phyloP scores from a whole-genome alignment of 2,329 filamentous ascomycete species.

The Didymosphaeria variabile region DNA sequence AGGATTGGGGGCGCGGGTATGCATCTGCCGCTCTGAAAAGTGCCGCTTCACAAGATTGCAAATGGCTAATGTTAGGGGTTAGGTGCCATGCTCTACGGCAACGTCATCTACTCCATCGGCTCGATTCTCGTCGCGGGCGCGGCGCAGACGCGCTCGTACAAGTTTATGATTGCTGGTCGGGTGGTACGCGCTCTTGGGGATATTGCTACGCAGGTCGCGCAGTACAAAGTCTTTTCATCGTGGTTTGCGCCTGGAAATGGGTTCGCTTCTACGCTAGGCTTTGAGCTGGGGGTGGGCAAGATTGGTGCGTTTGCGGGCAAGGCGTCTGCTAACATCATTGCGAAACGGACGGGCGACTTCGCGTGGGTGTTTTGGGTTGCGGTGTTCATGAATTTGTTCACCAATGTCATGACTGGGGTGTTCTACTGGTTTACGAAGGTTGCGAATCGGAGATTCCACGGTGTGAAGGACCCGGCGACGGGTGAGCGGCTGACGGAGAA shows the following conservation, averaged over 20 bases:
- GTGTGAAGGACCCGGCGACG: slow-evolving; percentile 63
- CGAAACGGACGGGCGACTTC: slow-evolving; percentile 66
- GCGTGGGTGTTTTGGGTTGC: slow-evolving; percentile 70
- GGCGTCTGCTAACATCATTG: slow-evolving; percentile 67
- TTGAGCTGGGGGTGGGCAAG: slow-evolving; percentile 69
- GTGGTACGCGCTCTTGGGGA: slow-evolving; percentile 68
- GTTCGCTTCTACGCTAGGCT: slow-evolving; percentile 68
- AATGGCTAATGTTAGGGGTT: too few relatives aligned
- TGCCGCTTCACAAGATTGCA: too few relatives aligned
- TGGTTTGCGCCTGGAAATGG: slow-evolving; percentile 71
- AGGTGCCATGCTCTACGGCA: slow-evolving; percentile 68
- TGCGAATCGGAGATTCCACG: slow-evolving; percentile 58
- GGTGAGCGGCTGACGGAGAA: slow-evolving; percentile 68
- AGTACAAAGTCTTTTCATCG: slow-evolving; percentile 71
- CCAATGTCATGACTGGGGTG: slow-evolving; percentile 61
- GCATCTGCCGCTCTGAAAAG: too few relatives aligned
- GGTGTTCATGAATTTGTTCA: slow-evolving; percentile 71
- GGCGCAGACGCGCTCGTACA: slow-evolving; percentile 64
- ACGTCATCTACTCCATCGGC: slow-evolving; percentile 66
- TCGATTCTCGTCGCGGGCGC: slow-evolving; percentile 68
- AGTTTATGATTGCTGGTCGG: slow-evolving; percentile 67
- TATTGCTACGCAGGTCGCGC: slow-evolving; percentile 70
- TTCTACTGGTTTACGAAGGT: slow-evolving; percentile 67
- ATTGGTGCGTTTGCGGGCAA: slow-evolving; percentile 69
- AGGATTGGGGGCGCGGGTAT: slow-evolving; percentile 66